These are phyloP conservation scores for Chamaenerion angustifolium DNA, from an alignment of 345 rosid genomes.

Conservation along the genomic window DNA sequence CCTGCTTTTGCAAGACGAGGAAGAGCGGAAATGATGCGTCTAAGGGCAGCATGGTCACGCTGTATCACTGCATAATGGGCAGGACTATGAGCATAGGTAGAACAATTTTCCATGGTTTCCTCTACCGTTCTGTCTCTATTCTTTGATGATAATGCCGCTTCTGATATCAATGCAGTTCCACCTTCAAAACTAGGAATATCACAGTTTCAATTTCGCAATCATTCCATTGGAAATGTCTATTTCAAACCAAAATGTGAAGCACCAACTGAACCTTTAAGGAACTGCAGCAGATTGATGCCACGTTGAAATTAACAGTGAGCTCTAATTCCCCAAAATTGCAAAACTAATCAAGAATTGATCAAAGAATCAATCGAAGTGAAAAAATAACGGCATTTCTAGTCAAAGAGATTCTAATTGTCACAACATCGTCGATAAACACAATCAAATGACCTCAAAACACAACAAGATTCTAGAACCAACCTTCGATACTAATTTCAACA, in stretches of 20 bases:
- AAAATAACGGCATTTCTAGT: no score
- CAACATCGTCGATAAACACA: not conserved
- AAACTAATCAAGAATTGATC: no score
- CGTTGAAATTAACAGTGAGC: no score
- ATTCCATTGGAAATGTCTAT: no score
- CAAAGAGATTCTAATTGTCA: no score
- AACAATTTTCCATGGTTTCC: slow-evolving; percentile 53
- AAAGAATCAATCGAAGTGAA: no score
- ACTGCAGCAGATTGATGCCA: no score
- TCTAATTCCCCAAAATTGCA: no score
- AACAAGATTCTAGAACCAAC: not conserved
- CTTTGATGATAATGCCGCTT: not conserved
- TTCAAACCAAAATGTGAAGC: no score
- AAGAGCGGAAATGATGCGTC: slow-evolving; percentile 38
- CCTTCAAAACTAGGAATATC: not conserved
- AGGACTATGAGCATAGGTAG: slow-evolving; percentile 75
- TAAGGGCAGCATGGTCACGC: slow-evolving; percentile 60
- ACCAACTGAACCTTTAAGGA: no score
- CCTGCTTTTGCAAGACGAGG: slow-evolving; percentile 76
- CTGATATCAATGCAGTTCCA: not conserved
- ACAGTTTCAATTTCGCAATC: no score
- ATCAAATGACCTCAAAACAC: not conserved
- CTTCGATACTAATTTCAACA: not conserved
- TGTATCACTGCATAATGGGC: slow-evolving; percentile 73
- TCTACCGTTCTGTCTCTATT: not conserved